phyloP scores from a whole-genome alignment of 108 stramenopile genomes.

The Stephanodiscus minutulus region DNA sequence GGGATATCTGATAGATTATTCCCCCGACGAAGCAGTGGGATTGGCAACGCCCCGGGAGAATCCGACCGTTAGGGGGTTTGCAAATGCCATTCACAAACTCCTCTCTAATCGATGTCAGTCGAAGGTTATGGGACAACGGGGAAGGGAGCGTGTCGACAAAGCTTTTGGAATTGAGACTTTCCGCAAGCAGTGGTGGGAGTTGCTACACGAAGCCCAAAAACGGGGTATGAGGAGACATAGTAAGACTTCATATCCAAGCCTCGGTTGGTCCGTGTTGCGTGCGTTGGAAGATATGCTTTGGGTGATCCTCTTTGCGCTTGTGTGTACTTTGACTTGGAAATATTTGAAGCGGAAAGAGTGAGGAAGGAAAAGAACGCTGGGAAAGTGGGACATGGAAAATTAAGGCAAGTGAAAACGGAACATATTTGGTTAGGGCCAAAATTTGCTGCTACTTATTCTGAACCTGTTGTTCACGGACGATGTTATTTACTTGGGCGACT shows the following conservation, averaged over 20 bases:
- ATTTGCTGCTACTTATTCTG: too few species aligned
- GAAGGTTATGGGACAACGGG: constrained; percentile 64
- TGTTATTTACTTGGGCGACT: too few species aligned
- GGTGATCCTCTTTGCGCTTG: constrained; percentile 27
- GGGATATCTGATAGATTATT: constrained; percentile 80
- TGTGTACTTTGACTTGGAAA: constrained; percentile 25
- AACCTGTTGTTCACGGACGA: too few species aligned
- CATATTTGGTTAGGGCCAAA: too few species aligned
- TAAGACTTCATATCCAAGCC: constrained; percentile 28
- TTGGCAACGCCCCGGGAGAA: neutral
- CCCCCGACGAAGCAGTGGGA: neutral
- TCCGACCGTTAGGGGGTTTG: constrained; percentile 69
- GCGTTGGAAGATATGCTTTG: constrained; percentile 27
- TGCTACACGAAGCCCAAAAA: constrained; percentile 50
- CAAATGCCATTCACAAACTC: constrained; percentile 60
- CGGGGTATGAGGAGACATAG: constrained; percentile 39
- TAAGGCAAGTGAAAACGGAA: too few species aligned
- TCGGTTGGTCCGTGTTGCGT: constrained; percentile 14
- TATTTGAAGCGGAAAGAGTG: constrained; percentile 10
- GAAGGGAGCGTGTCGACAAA: constrained; percentile 60
- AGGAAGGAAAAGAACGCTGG: too few species aligned
- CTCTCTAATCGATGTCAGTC: constrained; percentile 51
- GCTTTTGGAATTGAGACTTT: constrained; percentile 74
- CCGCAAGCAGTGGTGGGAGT: constrained; percentile 60
- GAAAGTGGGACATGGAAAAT: too few species aligned